A percentile compares a stretch with the other conserved stretches of the same genome.
Conservation (phyloP, 2,329 filamentous ascomycete genomes). For the Aspergillus floridensis region DNA sequence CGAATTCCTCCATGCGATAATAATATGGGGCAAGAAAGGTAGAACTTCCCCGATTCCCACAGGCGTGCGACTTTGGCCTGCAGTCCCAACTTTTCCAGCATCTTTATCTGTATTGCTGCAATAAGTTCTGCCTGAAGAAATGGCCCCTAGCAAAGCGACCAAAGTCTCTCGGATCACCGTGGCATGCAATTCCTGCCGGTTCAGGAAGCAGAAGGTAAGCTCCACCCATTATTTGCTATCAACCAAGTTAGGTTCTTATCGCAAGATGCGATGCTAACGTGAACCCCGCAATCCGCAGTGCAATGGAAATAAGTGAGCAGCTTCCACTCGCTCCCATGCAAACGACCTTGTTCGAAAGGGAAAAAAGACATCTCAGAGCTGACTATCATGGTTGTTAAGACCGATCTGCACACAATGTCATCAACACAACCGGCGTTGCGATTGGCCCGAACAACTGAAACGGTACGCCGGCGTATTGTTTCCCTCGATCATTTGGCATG, state of each 20-base stretch:
- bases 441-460: conserved; percentile 41
- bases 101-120: background rate
- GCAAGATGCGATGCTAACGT: background rate
- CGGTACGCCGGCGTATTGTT: conserved; percentile 24
- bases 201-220: conserved; percentile 44
- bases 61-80: background rate
- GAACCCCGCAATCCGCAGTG: conserved; percentile 28
- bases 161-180: conserved; percentile 38
- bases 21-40: background rate
- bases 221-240: background rate
- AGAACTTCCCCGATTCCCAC: background rate
- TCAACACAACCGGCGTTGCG: conserved; percentile 32
- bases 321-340: background rate
- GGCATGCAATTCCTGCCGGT: conserved; percentile 43
- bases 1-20: background rate
- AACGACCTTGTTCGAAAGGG: conserved; percentile 6
- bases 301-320: conserved; percentile 39
- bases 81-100: background rate
- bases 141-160: conserved; percentile 18
- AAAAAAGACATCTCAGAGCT: background rate
- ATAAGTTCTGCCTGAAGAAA: background rate
- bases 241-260: background rate
- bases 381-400: conserved; percentile 16
- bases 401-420: conserved; percentile 38
- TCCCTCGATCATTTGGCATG: background rate